phyloP scores from a whole-genome alignment of 163 green algal genomes.

The Trebouxia gelatinosa region DNA sequence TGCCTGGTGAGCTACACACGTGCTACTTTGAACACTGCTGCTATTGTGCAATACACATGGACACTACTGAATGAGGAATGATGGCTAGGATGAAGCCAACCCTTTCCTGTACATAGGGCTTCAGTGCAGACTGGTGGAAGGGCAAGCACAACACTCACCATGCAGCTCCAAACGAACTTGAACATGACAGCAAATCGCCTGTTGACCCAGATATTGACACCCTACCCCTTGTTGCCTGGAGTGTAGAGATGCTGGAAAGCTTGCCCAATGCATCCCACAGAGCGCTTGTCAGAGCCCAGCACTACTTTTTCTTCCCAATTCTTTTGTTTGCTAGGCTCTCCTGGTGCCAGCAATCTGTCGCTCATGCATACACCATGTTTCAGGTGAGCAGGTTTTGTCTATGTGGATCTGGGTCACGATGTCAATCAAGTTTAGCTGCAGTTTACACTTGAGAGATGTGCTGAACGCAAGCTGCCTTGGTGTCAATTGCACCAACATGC shows the following conservation, averaged over 20 bases:
- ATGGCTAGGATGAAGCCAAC: too few relatives aligned
- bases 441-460: too few relatives aligned
- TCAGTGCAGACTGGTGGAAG: slow-evolving; percentile 76
- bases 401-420: too few relatives aligned
- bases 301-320: slow-evolving; percentile 68
- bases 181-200: slow-evolving; percentile 39
- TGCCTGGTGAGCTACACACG: slow-evolving; percentile 37
- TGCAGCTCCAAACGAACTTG: slow-evolving; percentile 67
- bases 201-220: slow-evolving; percentile 81
- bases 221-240: slow-evolving; percentile 71
- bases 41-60: too few relatives aligned
- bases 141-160: slow-evolving; percentile 82
- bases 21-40: too few relatives aligned
- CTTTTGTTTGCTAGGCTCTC: slow-evolving; percentile 62
- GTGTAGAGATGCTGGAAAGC: slow-evolving; percentile 54
- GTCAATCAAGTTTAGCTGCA: too few relatives aligned
- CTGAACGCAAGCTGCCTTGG: too few relatives aligned
- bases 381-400: too few relatives aligned
- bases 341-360: slow-evolving; percentile 59
- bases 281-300: slow-evolving; percentile 55
- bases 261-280: slow-evolving; percentile 38
- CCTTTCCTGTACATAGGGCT: too few relatives aligned
- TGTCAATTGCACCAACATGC: too few relatives aligned
- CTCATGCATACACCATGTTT: too few relatives aligned
- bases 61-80: too few relatives aligned